phyloP scores from a whole-genome alignment of 139 green algal genomes.

The Edaphochlamys debaryana region DNA sequence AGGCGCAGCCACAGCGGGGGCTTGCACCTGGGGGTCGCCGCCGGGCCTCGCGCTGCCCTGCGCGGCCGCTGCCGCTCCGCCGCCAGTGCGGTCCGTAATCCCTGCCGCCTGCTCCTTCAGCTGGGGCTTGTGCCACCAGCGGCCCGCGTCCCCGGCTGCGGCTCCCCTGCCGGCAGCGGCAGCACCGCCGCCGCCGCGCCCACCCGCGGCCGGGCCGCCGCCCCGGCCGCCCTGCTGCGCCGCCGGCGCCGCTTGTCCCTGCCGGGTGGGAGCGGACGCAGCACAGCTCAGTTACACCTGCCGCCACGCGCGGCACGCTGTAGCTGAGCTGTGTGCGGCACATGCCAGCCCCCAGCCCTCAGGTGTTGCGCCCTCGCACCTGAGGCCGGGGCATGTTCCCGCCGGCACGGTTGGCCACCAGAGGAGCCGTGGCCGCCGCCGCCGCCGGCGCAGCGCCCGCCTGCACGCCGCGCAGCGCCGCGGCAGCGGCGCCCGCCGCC shows the following conservation, averaged over 20 bases:
- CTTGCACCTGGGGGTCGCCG: neutral
- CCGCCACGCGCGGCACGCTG: too few species aligned
- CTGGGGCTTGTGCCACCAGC: slow-evolving; percentile 41
- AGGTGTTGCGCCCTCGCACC: neutral
- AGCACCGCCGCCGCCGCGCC: neutral
- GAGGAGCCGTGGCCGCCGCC: neutral
- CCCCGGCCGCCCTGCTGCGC: neutral
- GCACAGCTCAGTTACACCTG: too few species aligned
- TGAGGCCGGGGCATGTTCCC: neutral
- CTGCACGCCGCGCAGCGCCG: neutral
- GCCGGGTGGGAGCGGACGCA: too few species aligned
- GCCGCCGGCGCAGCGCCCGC: neutral
- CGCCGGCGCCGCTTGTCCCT: too few species aligned
- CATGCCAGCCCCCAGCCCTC: neutral
- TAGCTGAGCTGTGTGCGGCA: neutral
- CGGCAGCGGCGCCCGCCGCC: neutral
- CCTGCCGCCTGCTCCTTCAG: slow-evolving; percentile 26
- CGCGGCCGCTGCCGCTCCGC: neutral
- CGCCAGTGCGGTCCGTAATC: slow-evolving; percentile 8
- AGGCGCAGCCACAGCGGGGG: neutral
- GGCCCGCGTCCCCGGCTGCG: neutral
- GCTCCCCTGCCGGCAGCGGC: neutral
- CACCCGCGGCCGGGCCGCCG: neutral
- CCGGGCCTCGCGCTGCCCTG: neutral
- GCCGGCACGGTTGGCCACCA: neutral